These are phyloP conservation scores for Podila epicladia DNA, from an alignment of 192 early-diverging fungal species.

Conservation along the genomic window DNA sequence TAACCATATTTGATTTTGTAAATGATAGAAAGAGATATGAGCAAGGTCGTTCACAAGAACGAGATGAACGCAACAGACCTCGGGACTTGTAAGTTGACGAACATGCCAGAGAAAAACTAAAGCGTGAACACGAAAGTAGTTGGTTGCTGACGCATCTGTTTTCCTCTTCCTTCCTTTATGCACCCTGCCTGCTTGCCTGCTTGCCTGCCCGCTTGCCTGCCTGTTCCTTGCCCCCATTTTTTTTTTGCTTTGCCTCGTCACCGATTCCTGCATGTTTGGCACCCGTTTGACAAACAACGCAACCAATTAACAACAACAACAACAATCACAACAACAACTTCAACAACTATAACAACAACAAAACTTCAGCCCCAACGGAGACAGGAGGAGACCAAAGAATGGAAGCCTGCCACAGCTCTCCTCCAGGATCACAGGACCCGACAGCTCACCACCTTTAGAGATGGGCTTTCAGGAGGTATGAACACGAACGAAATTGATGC, in stretches of 20 bases:
- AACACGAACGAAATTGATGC: neutral
- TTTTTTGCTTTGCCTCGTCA: no score
- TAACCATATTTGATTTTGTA: neutral
- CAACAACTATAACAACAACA: neutral
- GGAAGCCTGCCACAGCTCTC: constrained; percentile 11
- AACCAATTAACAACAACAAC: neutral
- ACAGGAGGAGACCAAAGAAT: constrained; percentile 36
- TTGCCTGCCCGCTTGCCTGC: neutral
- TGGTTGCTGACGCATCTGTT: neutral
- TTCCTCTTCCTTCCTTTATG: neutral
- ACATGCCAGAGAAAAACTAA: neutral
- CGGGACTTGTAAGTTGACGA: constrained; percentile 41
- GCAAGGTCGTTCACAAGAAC: constrained; percentile 38
- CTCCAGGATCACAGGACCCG: constrained; percentile 20
- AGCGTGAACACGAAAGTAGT: neutral
- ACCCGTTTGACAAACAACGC: neutral
- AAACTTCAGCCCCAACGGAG: constrained; percentile 12
- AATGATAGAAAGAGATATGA: constrained; percentile 27
- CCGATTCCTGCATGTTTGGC: no score
- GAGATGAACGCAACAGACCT: constrained; percentile 38
- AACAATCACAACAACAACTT: neutral
- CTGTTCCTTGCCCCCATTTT: no score
- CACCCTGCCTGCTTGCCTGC: neutral
- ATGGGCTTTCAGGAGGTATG: constrained; percentile 48
- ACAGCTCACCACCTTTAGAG: constrained; percentile 25